Evolutionary conservation across 257 asterid genomes (phyloP).

Genomic region (Solanum rostratum): DNA sequence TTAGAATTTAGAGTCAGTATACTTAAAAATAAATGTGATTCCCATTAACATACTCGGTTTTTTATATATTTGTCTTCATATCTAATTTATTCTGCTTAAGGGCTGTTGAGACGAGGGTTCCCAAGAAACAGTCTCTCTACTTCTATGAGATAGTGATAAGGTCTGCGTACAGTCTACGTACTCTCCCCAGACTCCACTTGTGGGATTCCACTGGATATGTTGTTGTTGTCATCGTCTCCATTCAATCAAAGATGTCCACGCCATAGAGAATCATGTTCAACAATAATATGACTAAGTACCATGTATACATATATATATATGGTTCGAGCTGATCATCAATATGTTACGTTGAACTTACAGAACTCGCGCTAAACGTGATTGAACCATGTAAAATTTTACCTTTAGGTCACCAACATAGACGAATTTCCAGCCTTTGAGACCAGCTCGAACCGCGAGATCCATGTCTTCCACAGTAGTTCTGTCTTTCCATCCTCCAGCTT

Average conservation of each 20-base stretch:
- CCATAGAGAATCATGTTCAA: neutral
- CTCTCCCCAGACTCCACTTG: too few relatives aligned
- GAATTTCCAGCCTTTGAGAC: conserved; percentile 61
- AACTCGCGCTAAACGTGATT: neutral
- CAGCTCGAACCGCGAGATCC: conserved; percentile 59
- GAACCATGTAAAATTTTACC: neutral
- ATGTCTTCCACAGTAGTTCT: conserved; percentile 58
- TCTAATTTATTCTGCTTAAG: too few relatives aligned
- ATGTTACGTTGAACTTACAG: neutral
- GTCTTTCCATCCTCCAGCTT: conserved; percentile 68
- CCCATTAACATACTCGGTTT: neutral
- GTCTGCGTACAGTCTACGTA: too few relatives aligned
- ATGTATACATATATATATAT: neutral
- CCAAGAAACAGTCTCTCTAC: too few relatives aligned
- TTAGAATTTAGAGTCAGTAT: neutral
- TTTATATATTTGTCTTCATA: too few relatives aligned
- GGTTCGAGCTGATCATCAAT: neutral
- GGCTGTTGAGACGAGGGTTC: too few relatives aligned
- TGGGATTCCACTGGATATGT: too few relatives aligned
- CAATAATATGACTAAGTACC: neutral
- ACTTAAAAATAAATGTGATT: neutral
- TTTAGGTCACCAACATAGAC: conserved; percentile 37
- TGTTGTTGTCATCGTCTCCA: too few relatives aligned
- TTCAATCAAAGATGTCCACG: neutral
- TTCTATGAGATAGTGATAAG: too few relatives aligned